These are phyloP conservation scores for Podospora tetraspora DNA, from an alignment of 495 filamentous ascomycete genomes.

Conservation along the genomic window DNA sequence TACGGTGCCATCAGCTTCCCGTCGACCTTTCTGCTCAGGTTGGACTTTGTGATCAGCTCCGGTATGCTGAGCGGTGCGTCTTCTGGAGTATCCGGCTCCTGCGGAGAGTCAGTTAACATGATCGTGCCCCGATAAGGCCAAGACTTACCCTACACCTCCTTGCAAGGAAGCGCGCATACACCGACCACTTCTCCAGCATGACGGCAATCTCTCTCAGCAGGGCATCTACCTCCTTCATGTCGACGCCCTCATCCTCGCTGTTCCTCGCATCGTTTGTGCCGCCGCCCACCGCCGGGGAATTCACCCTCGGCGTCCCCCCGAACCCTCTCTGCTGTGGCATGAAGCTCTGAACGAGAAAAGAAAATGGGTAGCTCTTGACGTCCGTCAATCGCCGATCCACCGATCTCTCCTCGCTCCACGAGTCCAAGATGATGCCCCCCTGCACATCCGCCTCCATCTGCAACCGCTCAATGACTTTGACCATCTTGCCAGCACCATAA, in stretches of 20 bases:
- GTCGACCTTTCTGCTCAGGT: conserved; percentile 67
- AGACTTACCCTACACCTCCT: conserved; percentile 69
- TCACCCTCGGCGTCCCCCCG: conserved; percentile 45
- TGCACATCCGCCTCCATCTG: conserved; percentile 95
- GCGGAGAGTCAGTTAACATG: neutral
- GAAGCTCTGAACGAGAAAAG: conserved; percentile 93
- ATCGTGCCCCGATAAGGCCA: neutral
- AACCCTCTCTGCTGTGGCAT: conserved; percentile 59
- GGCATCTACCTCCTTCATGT: conserved; percentile 90
- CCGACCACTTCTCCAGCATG: conserved; percentile 90
- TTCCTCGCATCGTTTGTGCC: conserved; percentile 44
- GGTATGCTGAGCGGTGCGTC: conserved; percentile 55
- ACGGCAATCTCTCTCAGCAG: conserved; percentile 78
- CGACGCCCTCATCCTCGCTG: conserved; percentile 82
- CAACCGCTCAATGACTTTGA: conserved; percentile 87
- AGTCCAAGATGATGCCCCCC: conserved; percentile 94
- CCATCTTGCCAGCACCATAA: conserved; percentile 88
- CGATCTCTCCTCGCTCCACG: conserved; percentile 83
- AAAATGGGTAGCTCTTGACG: conserved; percentile 94
- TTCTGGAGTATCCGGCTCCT: conserved; percentile 42
- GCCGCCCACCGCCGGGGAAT: conserved; percentile 62
- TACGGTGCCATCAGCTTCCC: conserved; percentile 70
- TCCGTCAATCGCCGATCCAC: conserved; percentile 85
- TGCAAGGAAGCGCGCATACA: conserved; percentile 85
- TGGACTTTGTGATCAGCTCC: conserved; percentile 65